Conservation (phyloP, 1,284 basidiomycete species). For the Meira miltonrushii region DNA sequence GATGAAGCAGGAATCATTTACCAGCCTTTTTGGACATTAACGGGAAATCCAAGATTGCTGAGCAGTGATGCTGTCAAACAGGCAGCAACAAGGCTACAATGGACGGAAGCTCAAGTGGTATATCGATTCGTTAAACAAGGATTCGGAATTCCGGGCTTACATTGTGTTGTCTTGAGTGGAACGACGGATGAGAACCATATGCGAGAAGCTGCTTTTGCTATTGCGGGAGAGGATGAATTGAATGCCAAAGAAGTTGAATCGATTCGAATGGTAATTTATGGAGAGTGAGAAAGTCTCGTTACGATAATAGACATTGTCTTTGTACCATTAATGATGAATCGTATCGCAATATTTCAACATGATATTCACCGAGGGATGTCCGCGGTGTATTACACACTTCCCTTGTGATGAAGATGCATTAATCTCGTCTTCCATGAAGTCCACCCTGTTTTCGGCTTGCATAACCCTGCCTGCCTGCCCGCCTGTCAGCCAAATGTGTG, state of each 20-base stretch:
- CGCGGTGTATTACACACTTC: no score
- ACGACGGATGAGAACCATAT: constrained; percentile 38
- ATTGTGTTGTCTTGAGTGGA: constrained; percentile 35
- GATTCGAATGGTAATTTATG: constrained; percentile 39
- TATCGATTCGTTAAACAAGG: constrained; percentile 38
- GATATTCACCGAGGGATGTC: no score
- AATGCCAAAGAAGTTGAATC: constrained; percentile 16
- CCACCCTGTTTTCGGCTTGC: no score
- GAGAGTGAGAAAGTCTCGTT: constrained; percentile 21
- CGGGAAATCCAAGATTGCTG: constrained; percentile 40
- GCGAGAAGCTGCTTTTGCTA: constrained; percentile 35
- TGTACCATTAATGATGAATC: neutral
- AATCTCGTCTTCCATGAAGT: no score
- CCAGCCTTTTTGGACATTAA: constrained; percentile 49
- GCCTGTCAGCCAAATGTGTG: no score
- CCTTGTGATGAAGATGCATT: no score
- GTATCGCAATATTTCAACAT: no score
- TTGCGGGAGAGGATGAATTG: constrained; percentile 21
- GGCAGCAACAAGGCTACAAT: constrained; percentile 19
- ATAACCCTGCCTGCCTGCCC: no score
- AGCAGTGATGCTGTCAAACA: constrained; percentile 24
- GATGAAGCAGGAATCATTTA: constrained; percentile 23
- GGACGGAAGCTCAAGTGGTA: constrained; percentile 38
- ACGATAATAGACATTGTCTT: neutral
- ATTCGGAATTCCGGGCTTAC: constrained; percentile 35